A percentile compares a stretch with the other conserved stretches of the same genome.
phyloP scores from a whole-genome alignment of 2,329 filamentous ascomycete species.

The Colletotrichum abscissum region DNA sequence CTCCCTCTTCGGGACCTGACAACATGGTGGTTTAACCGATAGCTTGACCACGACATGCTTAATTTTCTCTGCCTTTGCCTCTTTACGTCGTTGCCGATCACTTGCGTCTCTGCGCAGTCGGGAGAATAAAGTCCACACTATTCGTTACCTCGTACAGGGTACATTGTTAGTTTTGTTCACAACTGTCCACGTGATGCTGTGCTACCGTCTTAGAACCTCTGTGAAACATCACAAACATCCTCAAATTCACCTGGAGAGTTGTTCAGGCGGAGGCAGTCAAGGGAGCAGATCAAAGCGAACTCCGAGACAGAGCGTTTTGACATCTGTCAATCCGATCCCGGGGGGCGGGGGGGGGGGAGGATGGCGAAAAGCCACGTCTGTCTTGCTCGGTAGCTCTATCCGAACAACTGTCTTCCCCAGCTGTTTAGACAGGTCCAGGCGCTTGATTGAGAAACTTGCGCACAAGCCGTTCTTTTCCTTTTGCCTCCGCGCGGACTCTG shows the following conservation, averaged over 20 bases:
- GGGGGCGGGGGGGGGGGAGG: no score
- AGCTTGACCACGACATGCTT: not conserved
- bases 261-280: not conserved
- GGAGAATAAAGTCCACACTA: not conserved
- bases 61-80: not conserved
- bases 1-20: not conserved
- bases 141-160: not conserved
- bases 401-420: not conserved
- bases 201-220: not conserved
- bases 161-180: not conserved
- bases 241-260: not conserved
- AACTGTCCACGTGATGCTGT: not conserved
- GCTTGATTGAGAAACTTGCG: not conserved
- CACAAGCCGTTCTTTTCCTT: not conserved
- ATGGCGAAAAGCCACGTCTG: not conserved
- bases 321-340: not conserved
- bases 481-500: not conserved
- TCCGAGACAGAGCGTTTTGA: not conserved
- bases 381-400: not conserved
- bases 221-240: not conserved
- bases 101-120: not conserved
- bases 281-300: not conserved
- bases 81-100: not conserved
- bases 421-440: not conserved
- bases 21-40: not conserved